A percentile compares a stretch with the other conserved stretches of the same genome.
These are phyloP conservation scores for Candida berthetii DNA, from an alignment of 805 yeast genomes.

Conservation along the genomic window DNA sequence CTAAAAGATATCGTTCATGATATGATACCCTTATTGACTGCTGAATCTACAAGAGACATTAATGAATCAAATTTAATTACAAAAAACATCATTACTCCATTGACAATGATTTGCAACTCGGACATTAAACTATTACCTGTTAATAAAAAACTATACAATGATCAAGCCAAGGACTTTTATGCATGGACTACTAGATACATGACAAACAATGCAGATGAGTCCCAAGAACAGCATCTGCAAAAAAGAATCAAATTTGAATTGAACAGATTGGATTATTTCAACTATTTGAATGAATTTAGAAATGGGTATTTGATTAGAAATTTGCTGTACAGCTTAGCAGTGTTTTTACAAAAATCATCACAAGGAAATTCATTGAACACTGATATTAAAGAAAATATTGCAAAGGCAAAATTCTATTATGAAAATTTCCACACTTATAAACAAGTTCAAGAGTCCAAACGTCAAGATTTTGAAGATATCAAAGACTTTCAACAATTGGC, in stretches of 20 bases:
- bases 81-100: constrained; percentile 10
- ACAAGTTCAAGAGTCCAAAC: constrained; percentile 4
- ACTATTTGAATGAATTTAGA: constrained; percentile 25
- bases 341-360: constrained; percentile 4
- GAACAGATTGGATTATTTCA: constrained; percentile 39
- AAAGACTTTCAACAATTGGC: neutral
- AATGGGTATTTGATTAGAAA: constrained; percentile 17
- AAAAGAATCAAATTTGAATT: constrained; percentile 35
- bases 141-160: constrained; percentile 8
- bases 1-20: constrained; percentile 10
- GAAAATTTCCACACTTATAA: constrained; percentile 8
- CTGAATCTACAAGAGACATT: constrained; percentile 13
- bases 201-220: neutral
- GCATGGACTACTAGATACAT: neutral
- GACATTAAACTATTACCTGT: constrained; percentile 11
- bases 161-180: constrained; percentile 7
- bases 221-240: constrained; percentile 26
- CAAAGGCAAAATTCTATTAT: constrained; percentile 9
- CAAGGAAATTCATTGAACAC: neutral
- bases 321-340: constrained; percentile 7
- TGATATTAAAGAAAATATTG: neutral
- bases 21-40: constrained; percentile 10
- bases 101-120: constrained; percentile 11
- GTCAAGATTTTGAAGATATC: constrained; percentile 1
- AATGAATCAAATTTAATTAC: constrained; percentile 12